These are phyloP conservation scores for Dictyostelium discoideum DNA, from an alignment of 78 protist species.

Conservation along the genomic window DNA sequence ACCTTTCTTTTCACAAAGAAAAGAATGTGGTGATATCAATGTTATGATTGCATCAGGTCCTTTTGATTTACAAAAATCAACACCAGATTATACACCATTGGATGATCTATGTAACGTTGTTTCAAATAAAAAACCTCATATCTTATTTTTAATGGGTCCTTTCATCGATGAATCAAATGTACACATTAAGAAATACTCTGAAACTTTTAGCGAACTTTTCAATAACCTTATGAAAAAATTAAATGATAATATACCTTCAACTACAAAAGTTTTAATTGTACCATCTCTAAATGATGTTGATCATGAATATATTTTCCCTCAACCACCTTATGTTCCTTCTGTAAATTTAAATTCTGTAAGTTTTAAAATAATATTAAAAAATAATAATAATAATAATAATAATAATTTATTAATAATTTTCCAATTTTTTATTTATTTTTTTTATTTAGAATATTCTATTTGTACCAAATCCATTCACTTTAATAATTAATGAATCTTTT, in stretches of 20 bases:
- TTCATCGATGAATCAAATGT: slow-evolving; percentile 38
- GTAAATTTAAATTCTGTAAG: neutral
- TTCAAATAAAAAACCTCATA: neutral
- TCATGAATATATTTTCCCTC: slow-evolving; percentile 73
- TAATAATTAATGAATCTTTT: slow-evolving; percentile 38
- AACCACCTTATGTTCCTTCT: slow-evolving; percentile 68
- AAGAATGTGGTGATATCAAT: neutral
- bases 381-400: neutral
- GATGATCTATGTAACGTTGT: slow-evolving; percentile 1
- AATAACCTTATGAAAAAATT: neutral
- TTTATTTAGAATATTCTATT: slow-evolving; percentile 26
- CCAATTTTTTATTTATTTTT: neutral
- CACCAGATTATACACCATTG: slow-evolving; percentile 12
- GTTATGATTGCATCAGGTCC: slow-evolving; percentile 58
- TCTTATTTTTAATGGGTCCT: slow-evolving; percentile 50
- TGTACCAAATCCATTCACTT: slow-evolving; percentile 58
- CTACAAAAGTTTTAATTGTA: slow-evolving; percentile 55
- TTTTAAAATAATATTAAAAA: neutral
- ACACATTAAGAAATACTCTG: neutral
- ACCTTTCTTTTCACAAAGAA: neutral
- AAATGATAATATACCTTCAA: neutral
- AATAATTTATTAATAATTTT: too few relatives aligned
- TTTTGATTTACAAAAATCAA: neutral
- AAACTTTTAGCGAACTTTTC: slow-evolving; percentile 18
- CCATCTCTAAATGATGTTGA: slow-evolving; percentile 75